Conservation (phyloP, 1,139 yeast species). For the Candida pseudoviswanathii region DNA sequence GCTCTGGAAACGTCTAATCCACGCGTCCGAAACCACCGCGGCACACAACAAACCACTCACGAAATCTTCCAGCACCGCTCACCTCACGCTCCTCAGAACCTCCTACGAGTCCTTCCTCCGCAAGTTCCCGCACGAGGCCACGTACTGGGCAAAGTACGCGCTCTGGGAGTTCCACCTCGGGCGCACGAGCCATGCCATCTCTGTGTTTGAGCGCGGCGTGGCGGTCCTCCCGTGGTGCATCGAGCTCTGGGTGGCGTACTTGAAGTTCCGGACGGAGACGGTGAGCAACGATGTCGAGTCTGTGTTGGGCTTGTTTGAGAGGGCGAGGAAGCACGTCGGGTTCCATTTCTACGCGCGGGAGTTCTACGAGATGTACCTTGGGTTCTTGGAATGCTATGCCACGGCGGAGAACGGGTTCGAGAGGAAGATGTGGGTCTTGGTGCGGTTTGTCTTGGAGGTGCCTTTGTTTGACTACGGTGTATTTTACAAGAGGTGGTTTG, state of each 20-base stretch:
- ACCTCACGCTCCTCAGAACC: conserved; percentile 44
- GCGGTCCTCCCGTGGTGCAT: conserved; percentile 53
- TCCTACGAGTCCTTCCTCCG: conserved; percentile 60
- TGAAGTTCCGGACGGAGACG: conserved; percentile 54
- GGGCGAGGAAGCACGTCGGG: conserved; percentile 67
- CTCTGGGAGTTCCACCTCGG: conserved; percentile 65
- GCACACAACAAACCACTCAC: conserved; percentile 31
- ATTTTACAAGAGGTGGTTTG: conserved; percentile 45
- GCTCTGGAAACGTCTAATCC: conserved; percentile 53
- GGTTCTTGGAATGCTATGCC: conserved; percentile 46
- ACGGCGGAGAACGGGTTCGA: conserved; percentile 33
- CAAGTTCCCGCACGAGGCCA: conserved; percentile 70
- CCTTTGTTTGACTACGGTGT: conserved; percentile 80
- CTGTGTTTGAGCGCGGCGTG: conserved; percentile 58
- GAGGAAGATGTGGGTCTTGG: conserved; percentile 45
- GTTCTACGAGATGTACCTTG: conserved; percentile 73
- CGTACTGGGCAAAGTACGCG: conserved; percentile 82
- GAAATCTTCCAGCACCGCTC: conserved; percentile 44
- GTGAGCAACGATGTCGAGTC: conserved; percentile 30
- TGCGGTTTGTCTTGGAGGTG: conserved; percentile 64
- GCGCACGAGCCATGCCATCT: conserved; percentile 47
- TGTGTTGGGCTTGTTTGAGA: conserved; percentile 55
- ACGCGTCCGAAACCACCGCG: conserved; percentile 25
- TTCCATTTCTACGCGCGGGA: conserved; percentile 71
- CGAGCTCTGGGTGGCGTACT: conserved; percentile 73